These are phyloP conservation scores for Neurospora crassa DNA, from an alignment of 2,329 filamentous ascomycete species.

Conservation along the genomic window DNA sequence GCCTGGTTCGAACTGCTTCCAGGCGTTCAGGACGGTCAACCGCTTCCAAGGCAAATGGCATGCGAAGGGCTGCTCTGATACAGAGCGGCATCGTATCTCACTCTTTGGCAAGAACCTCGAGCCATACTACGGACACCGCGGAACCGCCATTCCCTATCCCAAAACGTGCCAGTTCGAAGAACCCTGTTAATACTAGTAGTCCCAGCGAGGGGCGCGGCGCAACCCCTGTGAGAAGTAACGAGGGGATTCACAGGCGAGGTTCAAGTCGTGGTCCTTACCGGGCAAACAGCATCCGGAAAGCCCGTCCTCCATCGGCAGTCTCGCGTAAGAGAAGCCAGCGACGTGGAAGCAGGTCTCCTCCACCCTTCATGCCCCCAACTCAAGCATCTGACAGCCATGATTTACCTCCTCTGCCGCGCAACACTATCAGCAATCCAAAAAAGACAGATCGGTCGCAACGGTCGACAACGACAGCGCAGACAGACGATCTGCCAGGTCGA, in stretches of 20 bases:
- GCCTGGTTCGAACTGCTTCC: constrained; percentile 12
- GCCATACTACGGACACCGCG: constrained; percentile 44
- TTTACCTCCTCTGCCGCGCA: constrained; percentile 63
- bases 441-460: constrained; percentile 44
- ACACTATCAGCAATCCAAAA: constrained; percentile 58
- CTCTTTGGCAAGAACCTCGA: constrained; percentile 56
- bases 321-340: constrained; percentile 43
- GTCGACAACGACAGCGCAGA: constrained; percentile 49
- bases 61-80: constrained; percentile 72
- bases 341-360: constrained; percentile 49
- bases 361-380: constrained; percentile 58
- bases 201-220: constrained; percentile 58
- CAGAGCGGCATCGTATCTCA: constrained; percentile 68
- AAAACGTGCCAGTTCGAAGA: constrained; percentile 75
- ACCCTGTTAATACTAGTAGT: constrained; percentile 54
- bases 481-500: constrained; percentile 33
- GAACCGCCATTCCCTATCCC: constrained; percentile 89
- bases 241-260: constrained; percentile 45
- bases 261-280: constrained; percentile 40
- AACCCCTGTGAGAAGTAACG: constrained; percentile 60
- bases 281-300: constrained; percentile 64
- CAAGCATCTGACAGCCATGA: constrained; percentile 59
- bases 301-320: constrained; percentile 71
- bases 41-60: constrained; percentile 44
- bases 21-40: constrained; percentile 20